Evolutionary conservation across 1,284 basidiomycete species (phyloP), one percentile per base, ranked within the genome.

Genomic region (Coniferiporia weirii): DNA sequence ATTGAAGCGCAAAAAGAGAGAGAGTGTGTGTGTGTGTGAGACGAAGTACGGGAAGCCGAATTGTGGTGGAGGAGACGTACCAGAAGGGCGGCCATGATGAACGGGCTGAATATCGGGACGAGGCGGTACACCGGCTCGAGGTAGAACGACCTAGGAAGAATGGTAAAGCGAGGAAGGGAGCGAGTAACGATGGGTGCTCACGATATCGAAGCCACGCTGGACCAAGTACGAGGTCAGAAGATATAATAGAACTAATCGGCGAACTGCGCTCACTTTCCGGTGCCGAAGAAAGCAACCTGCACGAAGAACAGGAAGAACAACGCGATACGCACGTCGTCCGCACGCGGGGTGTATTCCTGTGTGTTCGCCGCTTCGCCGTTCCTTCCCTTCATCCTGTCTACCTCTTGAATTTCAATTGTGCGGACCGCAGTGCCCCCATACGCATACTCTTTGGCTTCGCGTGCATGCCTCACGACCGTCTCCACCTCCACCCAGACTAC

Each of bases 101-200:
- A 95, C 0, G 93, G 93, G 64, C 81, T 89, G 72, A 95, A 95
- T 59, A 93, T 80, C 0, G 93, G 91, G 59, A 95, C 87, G 12
- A 95, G 78, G 3, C 93, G 86, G 67, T 93, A 95, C 8, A 95
- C 93, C 0, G 93, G 93, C 49, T 89, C 91, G 10, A 95, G 79
- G 70, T 95, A 95, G 73, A 95, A 95, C 3, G 90, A 91, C 38
- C 87, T 89, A 62, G 44, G 27, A 44, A 13, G 1, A 20, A 12
- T 27, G 40, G 49, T 9, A 56, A 36, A 43, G 15, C 10, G 54
- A 66, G 32, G 67, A 57, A 36, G 4, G 52, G 3, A 13, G 40
- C 8, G 36, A 40, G 8, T 7, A 15, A 27, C 52, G 19, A 12
- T 15, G 8, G 1, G 15, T 12, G 76, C 87, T 70, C 64, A 91